Percentiles rank a stretch among this genome's conserved stretches.
These are phyloP conservation scores for Globisporangium acanthophoron DNA, from an alignment of 352 stramenopile species.

Conservation along the genomic window DNA sequence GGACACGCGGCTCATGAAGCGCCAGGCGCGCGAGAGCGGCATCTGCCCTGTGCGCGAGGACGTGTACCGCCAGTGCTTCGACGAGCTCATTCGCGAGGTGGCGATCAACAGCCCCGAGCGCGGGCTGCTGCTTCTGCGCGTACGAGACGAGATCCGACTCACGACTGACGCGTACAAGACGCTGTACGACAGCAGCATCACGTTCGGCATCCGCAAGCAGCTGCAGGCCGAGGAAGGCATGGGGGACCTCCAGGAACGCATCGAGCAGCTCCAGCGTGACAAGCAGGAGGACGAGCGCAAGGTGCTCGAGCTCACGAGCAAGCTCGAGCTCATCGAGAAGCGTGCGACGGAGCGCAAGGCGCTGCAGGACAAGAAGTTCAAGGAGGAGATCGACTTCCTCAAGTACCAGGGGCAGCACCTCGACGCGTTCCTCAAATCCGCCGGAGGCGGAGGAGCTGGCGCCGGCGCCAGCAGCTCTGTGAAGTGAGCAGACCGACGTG, in stretches of 20 bases:
- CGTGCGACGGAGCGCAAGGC: slow-evolving; percentile 79
- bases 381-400: slow-evolving; percentile 93
- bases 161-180: slow-evolving; percentile 95
- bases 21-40: slow-evolving; percentile 89
- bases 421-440: slow-evolving; percentile 92
- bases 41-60: slow-evolving; percentile 93
- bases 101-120: slow-evolving; percentile 90
- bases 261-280: slow-evolving; percentile 36
- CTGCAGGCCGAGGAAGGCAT: slow-evolving; percentile 92
- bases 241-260: slow-evolving; percentile 70
- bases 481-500: neutral
- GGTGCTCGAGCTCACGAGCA: slow-evolving; percentile 88
- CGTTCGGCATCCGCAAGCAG: slow-evolving; percentile 92
- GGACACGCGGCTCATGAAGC: slow-evolving; percentile 84
- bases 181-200: slow-evolving; percentile 91
- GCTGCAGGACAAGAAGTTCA: slow-evolving; percentile 92
- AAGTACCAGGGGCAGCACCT: slow-evolving; percentile 95
- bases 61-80: slow-evolving; percentile 90
- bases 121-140: slow-evolving; percentile 88
- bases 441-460: slow-evolving; percentile 23
- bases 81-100: slow-evolving; percentile 92
- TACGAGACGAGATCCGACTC: slow-evolving; percentile 91
- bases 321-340: slow-evolving; percentile 93
- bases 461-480: neutral
- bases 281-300: slow-evolving; percentile 77